Evolutionary conservation across 306 rosid genomes (phyloP).

Genomic region (Trifolium dubium): DNA sequence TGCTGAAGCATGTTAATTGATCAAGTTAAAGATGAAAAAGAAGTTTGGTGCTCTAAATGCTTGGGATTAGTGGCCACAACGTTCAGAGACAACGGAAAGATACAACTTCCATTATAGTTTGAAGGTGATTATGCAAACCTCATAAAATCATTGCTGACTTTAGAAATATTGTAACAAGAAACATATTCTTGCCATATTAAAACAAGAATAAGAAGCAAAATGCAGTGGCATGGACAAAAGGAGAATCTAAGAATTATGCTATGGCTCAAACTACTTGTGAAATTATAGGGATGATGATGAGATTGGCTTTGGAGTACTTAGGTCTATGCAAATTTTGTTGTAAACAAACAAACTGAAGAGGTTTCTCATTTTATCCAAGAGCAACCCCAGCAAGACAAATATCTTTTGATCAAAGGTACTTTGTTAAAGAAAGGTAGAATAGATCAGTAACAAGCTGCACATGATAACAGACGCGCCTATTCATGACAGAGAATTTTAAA

Average conservation of each 20-base stretch:
- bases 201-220: constrained; percentile 21
- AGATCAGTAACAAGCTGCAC: neutral
- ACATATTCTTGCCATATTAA: constrained; percentile 26
- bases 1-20: constrained; percentile 42
- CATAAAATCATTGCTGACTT: neutral
- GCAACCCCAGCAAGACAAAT: neutral
- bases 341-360: constrained; percentile 21
- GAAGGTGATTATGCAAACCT: constrained; percentile 30
- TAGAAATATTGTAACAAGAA: constrained; percentile 23
- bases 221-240: constrained; percentile 22
- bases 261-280: constrained; percentile 31
- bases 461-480: constrained; percentile 14
- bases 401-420: neutral
- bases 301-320: constrained; percentile 4
- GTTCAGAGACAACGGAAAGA: constrained; percentile 27
- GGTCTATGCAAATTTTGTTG: constrained; percentile 9
- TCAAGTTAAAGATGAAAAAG: constrained; percentile 44
- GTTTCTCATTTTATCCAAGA: constrained; percentile 29
- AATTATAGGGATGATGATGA: constrained; percentile 33
- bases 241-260: constrained; percentile 9
- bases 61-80: constrained; percentile 24
- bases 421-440: constrained; percentile 1
- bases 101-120: neutral
- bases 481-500: neutral
- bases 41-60: constrained; percentile 34